Evolutionary conservation across 192 early-diverging fungal genomes (phyloP).

Genomic region (Coemansia sp.): DNA sequence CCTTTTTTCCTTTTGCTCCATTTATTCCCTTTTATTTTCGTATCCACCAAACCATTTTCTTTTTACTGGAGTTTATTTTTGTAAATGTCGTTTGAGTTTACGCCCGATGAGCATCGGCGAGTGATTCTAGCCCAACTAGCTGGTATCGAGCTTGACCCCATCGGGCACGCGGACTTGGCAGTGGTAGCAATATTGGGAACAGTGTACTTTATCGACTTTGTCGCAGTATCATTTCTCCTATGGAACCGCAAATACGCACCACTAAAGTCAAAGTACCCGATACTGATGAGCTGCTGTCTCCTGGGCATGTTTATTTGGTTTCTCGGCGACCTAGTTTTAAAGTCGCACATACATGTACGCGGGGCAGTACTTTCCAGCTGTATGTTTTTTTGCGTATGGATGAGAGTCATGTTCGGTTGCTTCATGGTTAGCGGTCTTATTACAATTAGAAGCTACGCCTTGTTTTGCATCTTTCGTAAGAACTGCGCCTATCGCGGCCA

Average conservation of each 20-base stretch:
- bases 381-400: conserved; percentile 48
- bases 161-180: conserved; percentile 37
- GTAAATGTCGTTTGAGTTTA: conserved; percentile 42
- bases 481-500: conserved; percentile 41
- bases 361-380: conserved; percentile 31
- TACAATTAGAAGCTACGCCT: conserved; percentile 44
- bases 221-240: conserved; percentile 29
- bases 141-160: conserved; percentile 37
- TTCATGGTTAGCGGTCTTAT: conserved; percentile 40
- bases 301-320: conserved; percentile 46
- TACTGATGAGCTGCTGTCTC: conserved; percentile 41
- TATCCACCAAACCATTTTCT: background rate
- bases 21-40: background rate
- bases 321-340: conserved; percentile 50
- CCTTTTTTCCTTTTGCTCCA: background rate
- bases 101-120: conserved; percentile 17
- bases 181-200: conserved; percentile 23
- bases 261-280: conserved; percentile 53
- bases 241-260: conserved; percentile 53
- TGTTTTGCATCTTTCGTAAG: conserved; percentile 46
- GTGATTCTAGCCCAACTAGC: conserved; percentile 23
- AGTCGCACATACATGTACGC: conserved; percentile 42
- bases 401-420: conserved; percentile 37
- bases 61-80: background rate
- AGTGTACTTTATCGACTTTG: conserved; percentile 34